Evolutionary conservation across 345 rosid genomes (phyloP).

Genomic region (Lumnitzera littorea): DNA sequence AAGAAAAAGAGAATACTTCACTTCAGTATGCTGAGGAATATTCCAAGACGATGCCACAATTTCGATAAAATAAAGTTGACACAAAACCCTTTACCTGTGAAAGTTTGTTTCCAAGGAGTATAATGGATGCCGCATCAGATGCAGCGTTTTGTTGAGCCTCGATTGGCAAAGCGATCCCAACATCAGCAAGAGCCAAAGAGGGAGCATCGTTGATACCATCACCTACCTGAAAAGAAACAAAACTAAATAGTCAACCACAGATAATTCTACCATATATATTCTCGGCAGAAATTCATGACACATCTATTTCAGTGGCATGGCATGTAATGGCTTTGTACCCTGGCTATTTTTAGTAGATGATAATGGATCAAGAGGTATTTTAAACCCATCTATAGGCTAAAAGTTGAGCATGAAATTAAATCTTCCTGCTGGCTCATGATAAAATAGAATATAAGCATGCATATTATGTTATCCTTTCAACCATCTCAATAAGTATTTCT

Average conservation of each 20-base stretch:
- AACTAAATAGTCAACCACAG: conserved; percentile 4
- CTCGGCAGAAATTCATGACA: not conserved
- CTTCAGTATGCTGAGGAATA: not conserved
- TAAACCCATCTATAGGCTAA: no score
- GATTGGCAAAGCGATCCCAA: conserved; percentile 80
- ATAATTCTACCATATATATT: not conserved
- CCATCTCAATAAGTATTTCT: no score
- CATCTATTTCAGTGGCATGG: no score
- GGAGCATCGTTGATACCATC: conserved; percentile 99
- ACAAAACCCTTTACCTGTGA: conserved; percentile 45
- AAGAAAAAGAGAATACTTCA: not conserved
- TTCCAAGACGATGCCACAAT: not conserved
- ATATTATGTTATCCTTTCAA: no score
- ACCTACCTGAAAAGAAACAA: conserved; percentile 52
- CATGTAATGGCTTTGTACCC: no score
- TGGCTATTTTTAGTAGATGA: no score
- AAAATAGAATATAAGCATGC: no score
- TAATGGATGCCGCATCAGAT: conserved; percentile 79
- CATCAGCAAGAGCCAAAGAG: conserved; percentile 85
- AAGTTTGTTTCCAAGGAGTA: conserved; percentile 80
- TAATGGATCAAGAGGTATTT: no score
- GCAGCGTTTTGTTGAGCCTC: conserved; percentile 95
- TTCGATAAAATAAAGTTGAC: not conserved
- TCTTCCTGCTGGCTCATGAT: no score
- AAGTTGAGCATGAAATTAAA: no score